Evolutionary conservation across 2,329 filamentous ascomycete genomes (phyloP).

Genomic region (Colletotrichum acutatum): DNA sequence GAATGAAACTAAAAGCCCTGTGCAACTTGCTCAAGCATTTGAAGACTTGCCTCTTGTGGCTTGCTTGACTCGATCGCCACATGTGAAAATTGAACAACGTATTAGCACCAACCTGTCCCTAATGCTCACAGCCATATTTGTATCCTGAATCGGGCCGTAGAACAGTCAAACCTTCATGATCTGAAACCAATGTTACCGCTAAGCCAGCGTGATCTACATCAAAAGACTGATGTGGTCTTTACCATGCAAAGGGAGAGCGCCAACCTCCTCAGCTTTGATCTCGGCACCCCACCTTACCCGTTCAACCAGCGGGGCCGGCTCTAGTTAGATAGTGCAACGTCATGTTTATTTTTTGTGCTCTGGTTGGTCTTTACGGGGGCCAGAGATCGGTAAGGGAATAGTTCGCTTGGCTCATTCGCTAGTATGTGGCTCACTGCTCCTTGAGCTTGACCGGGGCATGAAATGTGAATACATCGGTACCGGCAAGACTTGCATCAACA

Average conservation of each 20-base stretch:
- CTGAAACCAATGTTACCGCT: neutral
- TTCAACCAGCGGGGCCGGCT: conserved; percentile 9
- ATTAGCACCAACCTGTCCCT: neutral
- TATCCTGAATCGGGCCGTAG: no score
- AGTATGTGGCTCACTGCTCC: no score
- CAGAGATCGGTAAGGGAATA: neutral
- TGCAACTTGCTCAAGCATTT: neutral
- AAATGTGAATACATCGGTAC: neutral
- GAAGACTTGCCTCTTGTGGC: neutral
- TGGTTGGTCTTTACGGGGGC: neutral
- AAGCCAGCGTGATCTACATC: neutral
- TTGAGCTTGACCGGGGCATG: neutral
- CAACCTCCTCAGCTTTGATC: neutral
- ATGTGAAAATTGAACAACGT: neutral
- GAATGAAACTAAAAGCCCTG: neutral
- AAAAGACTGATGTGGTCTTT: neutral
- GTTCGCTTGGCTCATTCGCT: neutral
- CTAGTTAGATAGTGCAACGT: neutral
- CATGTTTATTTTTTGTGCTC: neutral
- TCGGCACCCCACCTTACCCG: conserved; percentile 18
- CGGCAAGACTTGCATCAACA: neutral
- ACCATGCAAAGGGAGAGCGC: neutral
- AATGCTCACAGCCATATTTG: neutral
- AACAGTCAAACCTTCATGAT: neutral
- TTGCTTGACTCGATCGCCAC: neutral